Evolutionary conservation across 805 yeast genomes (phyloP).

Genomic region (Candida patagonica): DNA sequence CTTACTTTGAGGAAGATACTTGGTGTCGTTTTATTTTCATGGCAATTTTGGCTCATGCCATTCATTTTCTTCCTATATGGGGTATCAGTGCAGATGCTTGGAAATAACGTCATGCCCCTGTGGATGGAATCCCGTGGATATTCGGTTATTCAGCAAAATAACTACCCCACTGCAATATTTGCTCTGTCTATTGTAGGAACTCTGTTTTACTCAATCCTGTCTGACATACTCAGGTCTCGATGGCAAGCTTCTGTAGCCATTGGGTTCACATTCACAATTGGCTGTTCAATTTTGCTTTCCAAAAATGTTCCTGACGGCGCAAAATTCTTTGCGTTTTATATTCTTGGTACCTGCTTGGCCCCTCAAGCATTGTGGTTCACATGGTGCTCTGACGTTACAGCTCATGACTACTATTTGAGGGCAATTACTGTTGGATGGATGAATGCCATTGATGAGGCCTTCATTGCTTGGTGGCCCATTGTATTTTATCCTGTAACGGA

Average conservation of each 20-base stretch:
- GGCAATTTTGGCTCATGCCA: slow-evolving; percentile 15
- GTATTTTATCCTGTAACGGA: slow-evolving; percentile 12
- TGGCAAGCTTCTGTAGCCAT: slow-evolving; percentile 13
- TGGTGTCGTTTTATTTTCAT: neutral
- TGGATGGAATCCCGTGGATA: slow-evolving; percentile 13
- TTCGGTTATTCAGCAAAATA: slow-evolving; percentile 9
- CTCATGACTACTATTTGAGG: slow-evolving; percentile 11
- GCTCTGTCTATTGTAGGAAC: slow-evolving; percentile 8
- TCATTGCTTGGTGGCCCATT: slow-evolving; percentile 15
- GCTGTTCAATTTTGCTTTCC: slow-evolving; percentile 11
- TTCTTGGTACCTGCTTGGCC: slow-evolving; percentile 10
- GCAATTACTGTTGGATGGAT: slow-evolving; percentile 14
- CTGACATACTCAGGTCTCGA: slow-evolving; percentile 10
- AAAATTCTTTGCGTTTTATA: slow-evolving; percentile 12
- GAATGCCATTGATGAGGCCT: slow-evolving; percentile 14
- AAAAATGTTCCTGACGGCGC: slow-evolving; percentile 9
- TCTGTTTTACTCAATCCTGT: slow-evolving; percentile 9
- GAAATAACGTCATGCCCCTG: slow-evolving; percentile 14
- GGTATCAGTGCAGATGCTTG: slow-evolving; percentile 13
- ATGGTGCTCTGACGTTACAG: slow-evolving; percentile 12
- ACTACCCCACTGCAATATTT: slow-evolving; percentile 12
- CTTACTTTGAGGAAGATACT: neutral
- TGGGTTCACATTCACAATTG: slow-evolving; percentile 12
- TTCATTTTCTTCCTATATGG: slow-evolving; percentile 12
- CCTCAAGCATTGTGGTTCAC: slow-evolving; percentile 14